Base-by-base conservation (phyloP, 192 early-diverging fungal species). In the Allomyces macrogynus region DNA sequence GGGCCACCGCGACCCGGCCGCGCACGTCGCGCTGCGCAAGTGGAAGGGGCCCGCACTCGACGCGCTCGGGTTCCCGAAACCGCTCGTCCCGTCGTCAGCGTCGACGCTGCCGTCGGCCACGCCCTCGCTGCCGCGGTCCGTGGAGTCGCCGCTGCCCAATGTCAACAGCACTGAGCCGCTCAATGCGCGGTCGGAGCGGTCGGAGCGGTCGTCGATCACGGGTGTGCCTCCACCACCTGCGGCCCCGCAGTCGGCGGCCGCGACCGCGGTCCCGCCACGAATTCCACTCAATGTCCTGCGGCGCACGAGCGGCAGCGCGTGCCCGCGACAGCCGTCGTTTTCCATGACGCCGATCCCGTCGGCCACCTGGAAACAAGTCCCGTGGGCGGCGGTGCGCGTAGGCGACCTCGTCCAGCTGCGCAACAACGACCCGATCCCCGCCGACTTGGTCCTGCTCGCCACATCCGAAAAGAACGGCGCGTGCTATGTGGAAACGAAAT, bases 401-500 rank as follows among this genome's bases (percentile, higher is more conserved):
- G 95, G 95, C 44, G 95, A 99, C 68, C 78, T 93, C 64, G 77
- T 99, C 4, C 73, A 87, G 61, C 67, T 99, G 62, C 78, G 82
- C 42, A 86, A 90, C 43, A 81, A 95, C 67, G 89, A 94, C 27
- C 66, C 84, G 12, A 85, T 97, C 49, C 95, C 95, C 0, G 95
- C 91, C 1, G 95, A 99, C 75, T 69, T 97, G 25, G 74, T 95
- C 22, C 81, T 96, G 71, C 77, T 99, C 10, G 79, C 83, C 8
- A 84, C 91, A 12, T 89, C 86, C 25, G 95, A 92, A 62, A 75
- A 80, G 4, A 90, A 92, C 66, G 84, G 84, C 60, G 70, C 87
- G 0, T 92, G 89, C 65, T 96, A 89, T 73, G 80, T 95, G 20
- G 95, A 99, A 74, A 99, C 95, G 0, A 95, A 99, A 68, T 93